Conservation (phyloP, 306 rosid genomes). For the Argentina anserina region DNA sequence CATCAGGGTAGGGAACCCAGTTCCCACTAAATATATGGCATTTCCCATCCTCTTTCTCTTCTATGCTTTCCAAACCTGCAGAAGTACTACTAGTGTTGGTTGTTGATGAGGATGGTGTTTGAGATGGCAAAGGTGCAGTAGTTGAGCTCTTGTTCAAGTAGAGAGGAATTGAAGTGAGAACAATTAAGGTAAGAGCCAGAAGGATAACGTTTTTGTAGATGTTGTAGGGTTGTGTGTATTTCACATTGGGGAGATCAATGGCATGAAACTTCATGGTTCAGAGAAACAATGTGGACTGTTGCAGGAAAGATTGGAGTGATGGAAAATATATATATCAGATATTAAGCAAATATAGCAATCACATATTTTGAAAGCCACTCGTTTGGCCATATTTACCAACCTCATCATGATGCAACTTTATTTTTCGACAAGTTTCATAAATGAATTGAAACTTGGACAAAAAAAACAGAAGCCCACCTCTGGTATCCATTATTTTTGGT, state of each 20-base stretch:
- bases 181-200: constrained; percentile 15
- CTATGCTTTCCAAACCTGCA: constrained; percentile 13
- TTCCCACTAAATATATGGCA: constrained; percentile 66
- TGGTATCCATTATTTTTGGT: background rate
- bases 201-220: constrained; percentile 17
- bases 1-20: constrained; percentile 56
- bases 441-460: constrained; percentile 5
- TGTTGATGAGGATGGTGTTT: constrained; percentile 20
- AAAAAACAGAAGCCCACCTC: background rate
- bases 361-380: constrained; percentile 3
- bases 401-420: constrained; percentile 9
- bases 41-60: constrained; percentile 11
- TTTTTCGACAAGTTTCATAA: constrained; percentile 19
- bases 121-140: constrained; percentile 23
- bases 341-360: background rate
- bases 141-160: constrained; percentile 30
- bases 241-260: constrained; percentile 38
- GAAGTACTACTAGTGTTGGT: background rate
- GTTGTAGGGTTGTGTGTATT: constrained; percentile 30
- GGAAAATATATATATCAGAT: constrained; percentile 8
- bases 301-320: constrained; percentile 12
- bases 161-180: constrained; percentile 35
- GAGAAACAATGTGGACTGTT: constrained; percentile 14
- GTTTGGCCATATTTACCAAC: constrained; percentile 23
- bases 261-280: constrained; percentile 44